These are phyloP conservation scores for Vitis rotundifolia DNA, from an alignment of 164 flowering plant species.

Conservation along the genomic window DNA sequence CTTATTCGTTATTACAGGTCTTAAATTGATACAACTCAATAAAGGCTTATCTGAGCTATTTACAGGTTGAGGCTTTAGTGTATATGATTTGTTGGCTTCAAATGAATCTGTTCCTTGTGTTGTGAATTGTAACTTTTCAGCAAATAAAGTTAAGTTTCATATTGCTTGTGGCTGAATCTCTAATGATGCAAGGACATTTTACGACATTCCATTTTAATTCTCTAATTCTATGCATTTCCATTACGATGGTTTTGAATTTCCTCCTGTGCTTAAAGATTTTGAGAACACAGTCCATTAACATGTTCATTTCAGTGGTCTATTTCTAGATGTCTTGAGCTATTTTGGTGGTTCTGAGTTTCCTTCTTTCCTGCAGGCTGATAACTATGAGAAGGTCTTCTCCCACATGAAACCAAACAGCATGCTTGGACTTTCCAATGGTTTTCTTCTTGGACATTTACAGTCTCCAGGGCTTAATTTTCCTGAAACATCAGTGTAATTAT, in stretches of 20 bases:
- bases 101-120: no score
- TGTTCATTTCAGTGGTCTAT: no score
- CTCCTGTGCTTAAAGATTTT: no score
- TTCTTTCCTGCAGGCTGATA: slow-evolving; percentile 77
- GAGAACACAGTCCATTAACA: no score
- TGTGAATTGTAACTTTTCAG: no score
- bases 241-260: neutral
- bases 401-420: slow-evolving; percentile 98
- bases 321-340: neutral
- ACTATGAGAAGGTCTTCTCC: slow-evolving; percentile 83
- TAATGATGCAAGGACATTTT: neutral
- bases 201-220: neutral
- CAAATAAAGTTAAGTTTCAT: no score
- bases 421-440: slow-evolving; percentile 96
- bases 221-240: neutral
- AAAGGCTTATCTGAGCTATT: no score
- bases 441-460: slow-evolving; percentile 94
- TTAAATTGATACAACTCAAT: no score
- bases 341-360: neutral
- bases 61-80: no score
- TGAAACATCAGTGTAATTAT: slow-evolving; percentile 92
- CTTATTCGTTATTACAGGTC: no score
- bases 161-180: no score
- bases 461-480: slow-evolving; percentile 86
- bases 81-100: no score